Evolutionary conservation across 202 grass and related monocot species (phyloP).

Genomic region (Elaeis oleifera): DNA sequence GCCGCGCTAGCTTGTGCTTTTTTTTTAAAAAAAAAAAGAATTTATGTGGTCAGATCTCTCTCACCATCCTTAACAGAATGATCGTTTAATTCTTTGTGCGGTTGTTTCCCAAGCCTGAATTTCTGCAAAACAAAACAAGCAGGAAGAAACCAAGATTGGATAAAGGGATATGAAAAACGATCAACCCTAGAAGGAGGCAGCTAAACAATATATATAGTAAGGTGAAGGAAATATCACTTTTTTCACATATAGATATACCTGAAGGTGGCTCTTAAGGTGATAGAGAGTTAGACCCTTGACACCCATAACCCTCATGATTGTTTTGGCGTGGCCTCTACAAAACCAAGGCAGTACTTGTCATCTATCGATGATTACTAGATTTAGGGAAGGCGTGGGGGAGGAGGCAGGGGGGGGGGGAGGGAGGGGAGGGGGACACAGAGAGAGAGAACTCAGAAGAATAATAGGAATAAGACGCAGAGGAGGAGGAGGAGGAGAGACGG

Average conservation of each 20-base stretch:
- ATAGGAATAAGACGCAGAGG: background rate
- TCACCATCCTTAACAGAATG: constrained; percentile 72
- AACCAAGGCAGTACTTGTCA: constrained; percentile 1
- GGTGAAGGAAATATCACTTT: background rate
- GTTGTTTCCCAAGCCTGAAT: constrained; percentile 96
- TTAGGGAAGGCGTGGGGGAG: background rate
- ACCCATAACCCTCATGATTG: constrained; percentile 99
- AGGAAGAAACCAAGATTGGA: constrained; percentile 4
- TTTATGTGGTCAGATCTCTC: background rate
- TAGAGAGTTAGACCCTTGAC: constrained; percentile 97
- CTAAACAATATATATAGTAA: background rate
- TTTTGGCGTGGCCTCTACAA: constrained; percentile 90
- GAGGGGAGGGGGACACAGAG: background rate
- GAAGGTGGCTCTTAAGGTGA: constrained; percentile 97
- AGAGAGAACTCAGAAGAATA: constrained; percentile 2
- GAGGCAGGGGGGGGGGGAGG: background rate
- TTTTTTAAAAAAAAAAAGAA: background rate
- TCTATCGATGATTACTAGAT: background rate
- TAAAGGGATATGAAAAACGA: constrained; percentile 16
- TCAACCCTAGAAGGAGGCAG: background rate
- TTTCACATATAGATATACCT: constrained; percentile 34
- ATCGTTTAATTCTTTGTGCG: constrained; percentile 86
- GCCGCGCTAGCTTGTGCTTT: too few species aligned
- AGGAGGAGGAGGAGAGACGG: background rate
- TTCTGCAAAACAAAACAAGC: constrained; percentile 41